Percentiles rank a stretch among this genome's conserved stretches.
Conservation (phyloP, 2,329 filamentous ascomycete genomes). For the Cercospora canescens region DNA sequence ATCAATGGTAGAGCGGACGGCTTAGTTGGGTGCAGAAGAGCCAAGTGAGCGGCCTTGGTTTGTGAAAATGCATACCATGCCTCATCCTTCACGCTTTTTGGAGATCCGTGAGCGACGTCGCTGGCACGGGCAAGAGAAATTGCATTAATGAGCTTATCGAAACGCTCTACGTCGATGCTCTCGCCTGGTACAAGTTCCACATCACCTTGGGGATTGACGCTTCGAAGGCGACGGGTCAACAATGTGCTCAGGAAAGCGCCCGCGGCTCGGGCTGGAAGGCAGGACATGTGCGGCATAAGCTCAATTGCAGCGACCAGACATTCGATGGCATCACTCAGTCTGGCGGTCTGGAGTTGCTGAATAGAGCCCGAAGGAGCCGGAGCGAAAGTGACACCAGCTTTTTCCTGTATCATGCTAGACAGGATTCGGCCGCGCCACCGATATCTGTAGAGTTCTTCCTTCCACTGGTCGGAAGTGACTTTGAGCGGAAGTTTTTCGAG, state of each 20-base stretch:
- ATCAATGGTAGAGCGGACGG: background rate
- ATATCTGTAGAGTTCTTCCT: slow-evolving; percentile 11
- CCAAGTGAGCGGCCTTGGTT: background rate
- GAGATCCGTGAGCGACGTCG: background rate
- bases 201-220: background rate
- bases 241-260: background rate
- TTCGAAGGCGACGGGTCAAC: background rate
- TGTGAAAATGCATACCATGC: background rate
- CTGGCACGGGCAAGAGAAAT: background rate
- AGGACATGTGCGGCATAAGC: background rate
- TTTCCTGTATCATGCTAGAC: slow-evolving; percentile 13
- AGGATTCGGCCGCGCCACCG: slow-evolving; percentile 28
- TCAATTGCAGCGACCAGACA: slow-evolving; percentile 12
- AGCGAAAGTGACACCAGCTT: slow-evolving; percentile 2
- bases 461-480: background rate
- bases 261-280: background rate
- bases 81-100: too few relatives aligned
- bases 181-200: background rate
- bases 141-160: slow-evolving; percentile 12
- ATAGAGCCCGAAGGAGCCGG: background rate
- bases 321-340: slow-evolving; percentile 20
- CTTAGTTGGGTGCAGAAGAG: background rate
- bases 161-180: slow-evolving; percentile 13
- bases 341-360: background rate
- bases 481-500: background rate